Conservation (phyloP, 768 basidiomycete genomes). For the Dioszegia hungarica region DNA sequence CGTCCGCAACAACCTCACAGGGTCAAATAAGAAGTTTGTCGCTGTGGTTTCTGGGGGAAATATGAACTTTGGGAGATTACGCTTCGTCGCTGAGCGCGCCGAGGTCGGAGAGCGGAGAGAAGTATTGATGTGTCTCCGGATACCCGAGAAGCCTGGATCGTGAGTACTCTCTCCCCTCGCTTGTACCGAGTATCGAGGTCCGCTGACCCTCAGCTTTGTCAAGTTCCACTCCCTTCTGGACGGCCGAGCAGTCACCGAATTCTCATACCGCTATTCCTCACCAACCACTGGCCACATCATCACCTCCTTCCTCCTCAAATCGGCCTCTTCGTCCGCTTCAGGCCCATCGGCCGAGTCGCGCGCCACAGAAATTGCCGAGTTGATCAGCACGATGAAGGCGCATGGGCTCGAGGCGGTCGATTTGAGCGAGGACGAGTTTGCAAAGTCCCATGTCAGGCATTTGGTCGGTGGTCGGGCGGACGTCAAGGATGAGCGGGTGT, state of each 20-base stretch:
- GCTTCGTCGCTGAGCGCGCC: slow-evolving; percentile 98
- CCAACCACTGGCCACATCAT: slow-evolving; percentile 74
- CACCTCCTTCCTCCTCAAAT: slow-evolving; percentile 75
- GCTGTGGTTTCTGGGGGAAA: slow-evolving; percentile 93
- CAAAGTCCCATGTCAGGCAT: slow-evolving; percentile 89
- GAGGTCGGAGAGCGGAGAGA: slow-evolving; percentile 94
- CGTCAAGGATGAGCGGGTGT: slow-evolving; percentile 79
- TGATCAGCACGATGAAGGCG: slow-evolving; percentile 61
- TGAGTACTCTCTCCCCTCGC: slow-evolving; percentile 52
- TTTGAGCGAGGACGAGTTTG: slow-evolving; percentile 90
- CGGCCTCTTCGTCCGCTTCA: slow-evolving; percentile 53
- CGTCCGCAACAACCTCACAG: slow-evolving; percentile 69
- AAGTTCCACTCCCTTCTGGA: slow-evolving; percentile 79
- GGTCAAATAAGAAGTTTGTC: slow-evolving; percentile 80
- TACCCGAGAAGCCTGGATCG: slow-evolving; percentile 91
- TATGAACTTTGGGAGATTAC: slow-evolving; percentile 95
- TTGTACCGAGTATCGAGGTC: too few species aligned
- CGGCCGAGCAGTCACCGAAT: slow-evolving; percentile 90
- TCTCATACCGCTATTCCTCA: slow-evolving; percentile 77
- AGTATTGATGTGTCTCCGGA: slow-evolving; percentile 85
- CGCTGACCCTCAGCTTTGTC: slow-evolving; percentile 63
- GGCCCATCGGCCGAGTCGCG: slow-evolving; percentile 49
- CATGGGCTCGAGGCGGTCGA: slow-evolving; percentile 78
- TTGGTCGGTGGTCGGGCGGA: slow-evolving; percentile 80
- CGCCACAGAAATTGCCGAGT: slow-evolving; percentile 49